phyloP scores from a whole-genome alignment of 2,329 filamentous ascomycete genomes.

The Paracorniculantispora psalliotae region DNA sequence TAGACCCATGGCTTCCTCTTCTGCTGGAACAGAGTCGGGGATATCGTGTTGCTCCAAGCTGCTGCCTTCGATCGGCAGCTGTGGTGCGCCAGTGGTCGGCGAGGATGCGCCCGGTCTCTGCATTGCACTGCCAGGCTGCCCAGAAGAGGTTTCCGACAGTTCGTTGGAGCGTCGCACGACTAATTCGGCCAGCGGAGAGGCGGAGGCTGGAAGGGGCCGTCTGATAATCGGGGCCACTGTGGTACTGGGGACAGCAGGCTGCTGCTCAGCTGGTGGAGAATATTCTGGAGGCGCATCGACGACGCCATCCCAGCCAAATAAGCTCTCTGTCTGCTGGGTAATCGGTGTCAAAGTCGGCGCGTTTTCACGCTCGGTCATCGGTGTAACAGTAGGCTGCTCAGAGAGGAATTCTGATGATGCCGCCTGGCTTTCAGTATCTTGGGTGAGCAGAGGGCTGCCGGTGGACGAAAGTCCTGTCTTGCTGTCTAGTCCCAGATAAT shows the following conservation, averaged over 20 bases:
- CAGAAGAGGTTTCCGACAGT: background rate
- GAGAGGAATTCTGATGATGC: background rate
- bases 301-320: slow-evolving; percentile 7
- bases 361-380: slow-evolving; percentile 5
- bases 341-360: background rate
- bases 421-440: slow-evolving; percentile 7
- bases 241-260: background rate
- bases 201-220: background rate
- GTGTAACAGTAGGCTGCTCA: background rate
- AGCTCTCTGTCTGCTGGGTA: background rate
- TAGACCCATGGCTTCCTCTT: slow-evolving; percentile 25
- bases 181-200: background rate
- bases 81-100: background rate
- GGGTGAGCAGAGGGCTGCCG: slow-evolving; percentile 16
- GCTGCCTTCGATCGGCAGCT: background rate
- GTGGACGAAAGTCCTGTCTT: slow-evolving; percentile 24
- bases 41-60: background rate
- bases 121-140: background rate
- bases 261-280: slow-evolving; percentile 1
- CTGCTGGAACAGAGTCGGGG: slow-evolving; percentile 14
- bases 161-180: background rate
- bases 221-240: background rate
- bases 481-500: slow-evolving; percentile 23
- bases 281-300: slow-evolving; percentile 14
- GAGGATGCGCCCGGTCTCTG: background rate